phyloP scores from a whole-genome alignment of 2,329 filamentous ascomycete species.

The Raffaelea deltoideospora region DNA sequence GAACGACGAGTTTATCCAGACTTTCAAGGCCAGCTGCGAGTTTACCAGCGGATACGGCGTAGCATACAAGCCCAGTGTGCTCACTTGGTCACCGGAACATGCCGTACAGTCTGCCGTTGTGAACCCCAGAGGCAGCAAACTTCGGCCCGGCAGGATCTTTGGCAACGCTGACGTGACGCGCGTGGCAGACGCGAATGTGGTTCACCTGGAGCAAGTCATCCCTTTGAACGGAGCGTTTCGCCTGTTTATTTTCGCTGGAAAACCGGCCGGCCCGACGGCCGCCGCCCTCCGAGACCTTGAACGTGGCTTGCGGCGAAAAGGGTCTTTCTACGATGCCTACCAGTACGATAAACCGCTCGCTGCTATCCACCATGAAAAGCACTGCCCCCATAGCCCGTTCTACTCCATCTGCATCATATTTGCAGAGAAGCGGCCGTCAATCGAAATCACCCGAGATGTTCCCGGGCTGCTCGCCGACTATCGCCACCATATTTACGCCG shows the following conservation, averaged over 20 bases:
- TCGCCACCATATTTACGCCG: conserved; percentile 70
- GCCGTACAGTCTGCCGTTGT: conserved; percentile 56
- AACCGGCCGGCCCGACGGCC: conserved; percentile 36
- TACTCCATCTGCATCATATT: conserved; percentile 69
- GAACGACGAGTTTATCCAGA: conserved; percentile 73
- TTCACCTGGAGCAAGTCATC: conserved; percentile 80
- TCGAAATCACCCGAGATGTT: conserved; percentile 58
- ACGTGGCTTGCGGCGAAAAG: conserved; percentile 43
- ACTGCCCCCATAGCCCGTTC: conserved; percentile 75
- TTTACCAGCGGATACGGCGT: conserved; percentile 91
- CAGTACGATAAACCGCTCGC: conserved; percentile 17
- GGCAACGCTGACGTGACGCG: conserved; percentile 70
- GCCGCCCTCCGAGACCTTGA: conserved; percentile 57
- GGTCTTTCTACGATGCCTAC: conserved; percentile 59
- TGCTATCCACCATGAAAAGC: conserved; percentile 61
- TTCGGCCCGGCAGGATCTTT: conserved; percentile 62
- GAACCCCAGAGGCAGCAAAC: conserved; percentile 46
- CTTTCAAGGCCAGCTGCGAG: conserved; percentile 81
- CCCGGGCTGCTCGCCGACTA: conserved; percentile 61
- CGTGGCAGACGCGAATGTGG: conserved; percentile 76
- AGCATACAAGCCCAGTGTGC: conserved; percentile 62
- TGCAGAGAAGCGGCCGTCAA: conserved; percentile 46
- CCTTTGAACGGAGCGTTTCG: conserved; percentile 80
- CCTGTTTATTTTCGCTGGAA: conserved; percentile 73
- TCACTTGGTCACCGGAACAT: conserved; percentile 72